Evolutionary conservation across 2,329 filamentous ascomycete genomes (phyloP).

Genomic region (Trichoderma sp.): DNA sequence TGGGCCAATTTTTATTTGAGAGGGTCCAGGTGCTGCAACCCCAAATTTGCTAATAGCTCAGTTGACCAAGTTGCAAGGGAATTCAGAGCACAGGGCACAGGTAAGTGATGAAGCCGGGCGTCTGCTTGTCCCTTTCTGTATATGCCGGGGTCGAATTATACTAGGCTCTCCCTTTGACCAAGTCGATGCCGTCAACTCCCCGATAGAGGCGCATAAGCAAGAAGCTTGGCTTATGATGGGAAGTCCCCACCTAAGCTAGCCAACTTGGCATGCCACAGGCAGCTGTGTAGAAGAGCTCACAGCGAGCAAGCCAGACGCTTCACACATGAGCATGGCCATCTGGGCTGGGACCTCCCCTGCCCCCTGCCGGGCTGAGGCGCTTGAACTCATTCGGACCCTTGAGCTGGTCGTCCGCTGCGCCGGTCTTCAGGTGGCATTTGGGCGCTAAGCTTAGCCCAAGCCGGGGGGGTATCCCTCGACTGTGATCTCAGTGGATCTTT

Average conservation of each 20-base stretch:
- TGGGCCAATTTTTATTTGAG: background rate
- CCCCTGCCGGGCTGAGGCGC: conserved; percentile 27
- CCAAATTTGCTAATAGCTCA: background rate
- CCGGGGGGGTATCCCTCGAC: background rate
- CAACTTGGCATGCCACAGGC: background rate
- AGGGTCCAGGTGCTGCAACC: background rate
- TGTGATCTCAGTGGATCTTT: conserved; percentile 26
- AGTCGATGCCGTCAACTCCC: background rate
- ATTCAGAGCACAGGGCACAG: background rate
- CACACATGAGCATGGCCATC: background rate
- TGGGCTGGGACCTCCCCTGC: conserved; percentile 25
- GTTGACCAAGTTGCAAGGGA: background rate
- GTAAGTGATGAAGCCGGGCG: conserved; percentile 3
- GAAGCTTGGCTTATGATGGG: background rate
- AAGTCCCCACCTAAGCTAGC: background rate
- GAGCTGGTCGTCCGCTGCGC: conserved; percentile 10
- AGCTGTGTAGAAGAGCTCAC: background rate
- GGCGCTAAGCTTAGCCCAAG: conserved; percentile 22
- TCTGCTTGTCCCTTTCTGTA: background rate
- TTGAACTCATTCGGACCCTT: conserved; percentile 17
- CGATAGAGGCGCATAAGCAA: background rate
- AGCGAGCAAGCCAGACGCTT: background rate
- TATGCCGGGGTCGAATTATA: background rate
- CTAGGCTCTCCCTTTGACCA: background rate
- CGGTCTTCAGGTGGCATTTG: conserved; percentile 28